phyloP scores from a whole-genome alignment of 2,329 filamentous ascomycete species.

The Diaporthe longicolla region DNA sequence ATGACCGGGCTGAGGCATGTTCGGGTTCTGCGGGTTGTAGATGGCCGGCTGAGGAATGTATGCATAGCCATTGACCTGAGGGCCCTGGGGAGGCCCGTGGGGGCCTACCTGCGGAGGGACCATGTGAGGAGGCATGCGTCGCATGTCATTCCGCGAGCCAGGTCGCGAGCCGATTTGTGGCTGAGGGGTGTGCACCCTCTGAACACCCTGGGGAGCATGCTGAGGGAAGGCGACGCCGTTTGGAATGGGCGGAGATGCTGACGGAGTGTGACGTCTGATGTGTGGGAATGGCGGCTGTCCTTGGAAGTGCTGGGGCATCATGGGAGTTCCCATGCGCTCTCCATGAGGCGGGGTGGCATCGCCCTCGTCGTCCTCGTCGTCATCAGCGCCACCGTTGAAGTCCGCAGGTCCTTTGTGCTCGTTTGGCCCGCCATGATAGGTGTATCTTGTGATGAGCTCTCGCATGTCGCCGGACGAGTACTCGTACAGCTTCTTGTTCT shows the following conservation, averaged over 20 bases:
- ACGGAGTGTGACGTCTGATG: slow-evolving; percentile 85
- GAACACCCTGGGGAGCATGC: slow-evolving; percentile 57
- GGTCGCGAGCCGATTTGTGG: slow-evolving; percentile 82
- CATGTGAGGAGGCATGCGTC: slow-evolving; percentile 81
- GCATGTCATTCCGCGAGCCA: slow-evolving; percentile 83
- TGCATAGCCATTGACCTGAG: slow-evolving; percentile 76
- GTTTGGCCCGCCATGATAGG: slow-evolving; percentile 93
- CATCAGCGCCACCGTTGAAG: slow-evolving; percentile 89
- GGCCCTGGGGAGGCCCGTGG: slow-evolving; percentile 56
- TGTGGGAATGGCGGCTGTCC: slow-evolving; percentile 81
- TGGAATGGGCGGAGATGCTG: slow-evolving; percentile 88
- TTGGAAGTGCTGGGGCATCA: slow-evolving; percentile 80
- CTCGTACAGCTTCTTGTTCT: slow-evolving; percentile 99
- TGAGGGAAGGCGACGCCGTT: slow-evolving; percentile 81
- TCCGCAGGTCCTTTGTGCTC: slow-evolving; percentile 97
- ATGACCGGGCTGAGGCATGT: slow-evolving; percentile 55
- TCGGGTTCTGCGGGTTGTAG: slow-evolving; percentile 77
- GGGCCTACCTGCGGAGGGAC: slow-evolving; percentile 74
- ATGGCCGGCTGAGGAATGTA: slow-evolving; percentile 90
- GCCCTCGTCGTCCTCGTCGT: slow-evolving; percentile 85
- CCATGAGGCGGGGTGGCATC: slow-evolving; percentile 80
- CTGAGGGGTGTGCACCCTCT: slow-evolving; percentile 85
- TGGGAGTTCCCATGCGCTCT: slow-evolving; percentile 70
- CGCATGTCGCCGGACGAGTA: slow-evolving; percentile 96
- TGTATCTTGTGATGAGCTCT: slow-evolving; percentile 88